These are phyloP conservation scores for Peltaster fructicola DNA, from an alignment of 2,329 filamentous ascomycete genomes.

Conservation along the genomic window DNA sequence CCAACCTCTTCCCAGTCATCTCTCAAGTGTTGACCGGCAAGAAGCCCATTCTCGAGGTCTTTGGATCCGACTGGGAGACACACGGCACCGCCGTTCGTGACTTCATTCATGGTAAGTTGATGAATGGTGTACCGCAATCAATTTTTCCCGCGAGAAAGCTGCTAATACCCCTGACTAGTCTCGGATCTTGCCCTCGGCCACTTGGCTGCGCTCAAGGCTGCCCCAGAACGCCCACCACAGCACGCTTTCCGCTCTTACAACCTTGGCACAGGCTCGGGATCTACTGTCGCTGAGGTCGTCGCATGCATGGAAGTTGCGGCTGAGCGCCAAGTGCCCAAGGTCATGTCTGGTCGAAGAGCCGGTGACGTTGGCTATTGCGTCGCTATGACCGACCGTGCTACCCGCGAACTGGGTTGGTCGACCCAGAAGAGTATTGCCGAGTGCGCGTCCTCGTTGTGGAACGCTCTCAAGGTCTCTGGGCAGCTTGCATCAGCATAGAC, in stretches of 20 bases:
- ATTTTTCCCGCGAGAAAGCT: too few relatives aligned
- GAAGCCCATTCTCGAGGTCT: constrained; percentile 38
- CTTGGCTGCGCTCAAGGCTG: constrained; percentile 36
- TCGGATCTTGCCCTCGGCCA: constrained; percentile 47
- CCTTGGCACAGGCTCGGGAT: constrained; percentile 24
- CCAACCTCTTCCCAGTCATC: constrained; percentile 48
- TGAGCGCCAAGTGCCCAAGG: constrained; percentile 18
- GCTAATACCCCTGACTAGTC: too few relatives aligned
- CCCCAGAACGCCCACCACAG: constrained; percentile 14
- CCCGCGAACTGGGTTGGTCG: constrained; percentile 22
- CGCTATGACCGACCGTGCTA: constrained; percentile 21
- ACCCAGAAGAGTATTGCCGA: constrained; percentile 20
- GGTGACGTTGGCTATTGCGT: constrained; percentile 27
- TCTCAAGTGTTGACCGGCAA: constrained; percentile 42
- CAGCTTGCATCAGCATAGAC: constrained; percentile 2
- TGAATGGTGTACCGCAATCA: too few relatives aligned
- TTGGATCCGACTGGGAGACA: constrained; percentile 48
- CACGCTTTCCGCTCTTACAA: constrained; percentile 24
- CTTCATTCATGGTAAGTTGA: constrained; percentile 52
- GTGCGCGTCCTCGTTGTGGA: constrained; percentile 23
- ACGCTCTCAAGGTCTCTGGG: constrained; percentile 10
- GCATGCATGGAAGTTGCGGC: constrained; percentile 22
- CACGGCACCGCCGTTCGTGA: constrained; percentile 47
- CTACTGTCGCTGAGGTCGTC: constrained; percentile 27
- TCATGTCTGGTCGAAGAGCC: constrained; percentile 20